Evolutionary conservation across 805 yeast genomes (phyloP).

Genomic region (Grigorovia yakushimaensis): DNA sequence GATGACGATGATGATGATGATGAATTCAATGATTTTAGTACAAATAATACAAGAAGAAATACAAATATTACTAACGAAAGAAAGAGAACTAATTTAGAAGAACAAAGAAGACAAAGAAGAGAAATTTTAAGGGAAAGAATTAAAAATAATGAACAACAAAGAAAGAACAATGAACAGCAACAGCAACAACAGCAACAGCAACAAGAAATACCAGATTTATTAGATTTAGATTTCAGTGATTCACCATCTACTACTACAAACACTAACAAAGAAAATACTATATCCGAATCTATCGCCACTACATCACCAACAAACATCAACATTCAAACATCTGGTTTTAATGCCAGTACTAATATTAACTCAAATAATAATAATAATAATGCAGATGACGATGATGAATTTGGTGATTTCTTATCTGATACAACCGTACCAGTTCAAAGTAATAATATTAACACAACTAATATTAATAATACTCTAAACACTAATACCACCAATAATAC

Average conservation of each 20-base stretch:
- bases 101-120: constrained; percentile 30
- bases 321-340: not conserved
- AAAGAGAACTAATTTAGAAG: constrained; percentile 23
- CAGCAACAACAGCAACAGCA: constrained; percentile 11
- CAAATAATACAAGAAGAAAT: not conserved
- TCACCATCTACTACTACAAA: constrained; percentile 5
- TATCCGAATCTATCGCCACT: not conserved
- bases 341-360: not conserved
- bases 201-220: constrained; percentile 21
- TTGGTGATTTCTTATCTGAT: constrained; percentile 31
- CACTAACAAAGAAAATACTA: not conserved
- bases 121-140: constrained; percentile 29
- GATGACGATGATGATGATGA: constrained; percentile 15
- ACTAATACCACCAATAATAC: constrained; percentile 9
- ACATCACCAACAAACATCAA: not conserved
- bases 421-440: constrained; percentile 5
- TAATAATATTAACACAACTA: not conserved
- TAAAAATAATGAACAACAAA: constrained; percentile 25
- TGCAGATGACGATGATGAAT: constrained; percentile 28
- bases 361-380: constrained; percentile 4
- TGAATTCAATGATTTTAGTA: constrained; percentile 8
- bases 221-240: constrained; percentile 21
- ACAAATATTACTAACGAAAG: not conserved
- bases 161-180: constrained; percentile 13
- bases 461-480: not conserved